Conservation (phyloP, 345 rosid genomes). For the Gossypioides kirkii region DNA sequence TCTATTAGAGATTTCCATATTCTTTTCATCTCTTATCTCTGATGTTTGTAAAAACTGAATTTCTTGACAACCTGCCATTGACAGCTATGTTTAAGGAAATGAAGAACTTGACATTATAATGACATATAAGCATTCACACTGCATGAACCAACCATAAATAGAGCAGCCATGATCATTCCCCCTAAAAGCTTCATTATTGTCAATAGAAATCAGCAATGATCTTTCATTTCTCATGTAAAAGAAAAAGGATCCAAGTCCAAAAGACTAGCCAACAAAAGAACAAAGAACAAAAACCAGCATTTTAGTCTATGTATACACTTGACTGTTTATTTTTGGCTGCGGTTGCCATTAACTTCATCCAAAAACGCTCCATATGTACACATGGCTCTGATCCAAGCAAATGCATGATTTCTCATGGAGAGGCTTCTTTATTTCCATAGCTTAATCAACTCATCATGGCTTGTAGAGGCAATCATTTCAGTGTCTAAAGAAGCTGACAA, state of each 20-base stretch:
- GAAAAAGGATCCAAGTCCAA: not conserved
- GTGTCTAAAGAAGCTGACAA: constrained; percentile 19
- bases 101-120: too few relatives aligned
- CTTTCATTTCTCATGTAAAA: not conserved
- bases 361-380: not conserved
- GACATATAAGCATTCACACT: too few relatives aligned
- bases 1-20: not conserved
- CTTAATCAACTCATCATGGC: constrained; percentile 23
- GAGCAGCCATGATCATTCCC: not conserved
- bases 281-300: not conserved
- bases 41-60: not conserved
- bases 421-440: constrained; percentile 21
- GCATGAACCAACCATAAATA: too few relatives aligned
- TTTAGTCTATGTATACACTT: not conserved
- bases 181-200: too few relatives aligned
- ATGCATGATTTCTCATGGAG: not conserved
- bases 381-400: not conserved
- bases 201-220: too few relatives aligned
- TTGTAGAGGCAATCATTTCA: constrained; percentile 25
- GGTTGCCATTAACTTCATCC: not conserved
- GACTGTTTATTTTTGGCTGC: not conserved
- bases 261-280: not conserved
- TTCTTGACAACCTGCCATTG: not conserved
- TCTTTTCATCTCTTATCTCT: not conserved
- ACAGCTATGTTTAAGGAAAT: too few relatives aligned